Conservation (phyloP, 805 yeast species). For the Starmerella khaoyaiensis region DNA sequence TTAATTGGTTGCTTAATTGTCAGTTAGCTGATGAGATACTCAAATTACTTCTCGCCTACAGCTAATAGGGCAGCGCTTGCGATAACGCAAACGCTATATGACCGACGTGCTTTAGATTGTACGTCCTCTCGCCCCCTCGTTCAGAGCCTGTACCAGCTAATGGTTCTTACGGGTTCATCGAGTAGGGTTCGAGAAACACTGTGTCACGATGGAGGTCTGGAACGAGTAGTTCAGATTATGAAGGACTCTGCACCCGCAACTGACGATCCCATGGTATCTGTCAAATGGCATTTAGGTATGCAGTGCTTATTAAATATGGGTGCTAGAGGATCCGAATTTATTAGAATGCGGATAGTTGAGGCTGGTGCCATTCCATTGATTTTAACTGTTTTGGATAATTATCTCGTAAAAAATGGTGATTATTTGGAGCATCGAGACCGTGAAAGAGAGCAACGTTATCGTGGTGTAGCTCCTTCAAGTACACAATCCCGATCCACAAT, state of each 20-base stretch:
- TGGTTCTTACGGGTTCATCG: constrained; percentile 73
- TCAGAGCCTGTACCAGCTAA: constrained; percentile 78
- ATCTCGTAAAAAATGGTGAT: constrained; percentile 26
- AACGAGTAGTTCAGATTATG: constrained; percentile 69
- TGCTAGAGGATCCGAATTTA: constrained; percentile 79
- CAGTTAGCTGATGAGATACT: constrained; percentile 86
- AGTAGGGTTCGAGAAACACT: constrained; percentile 84
- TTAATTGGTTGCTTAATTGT: too few species aligned
- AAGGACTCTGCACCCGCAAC: constrained; percentile 36
- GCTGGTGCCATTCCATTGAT: constrained; percentile 86
- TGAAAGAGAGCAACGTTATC: constrained; percentile 6
- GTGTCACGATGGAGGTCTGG: constrained; percentile 82
- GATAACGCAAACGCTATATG: constrained; percentile 78
- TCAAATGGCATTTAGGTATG: constrained; percentile 95
- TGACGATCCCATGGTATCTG: constrained; percentile 39
- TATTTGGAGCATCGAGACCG: constrained; percentile 15
- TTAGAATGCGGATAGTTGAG: constrained; percentile 72
- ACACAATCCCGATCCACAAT: too few species aligned
- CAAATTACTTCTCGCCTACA: constrained; percentile 66
- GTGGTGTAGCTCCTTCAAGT: too few species aligned
- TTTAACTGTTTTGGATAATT: constrained; percentile 86
- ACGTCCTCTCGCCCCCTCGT: constrained; percentile 82
- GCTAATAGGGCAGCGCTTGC: constrained; percentile 86
- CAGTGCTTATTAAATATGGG: constrained; percentile 88
- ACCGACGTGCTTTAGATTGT: constrained; percentile 82